Evolutionary conservation across 2,329 filamentous ascomycete species (phyloP), one percentile per base, ranked within the genome.

Genomic region (Neurospora sp.): DNA sequence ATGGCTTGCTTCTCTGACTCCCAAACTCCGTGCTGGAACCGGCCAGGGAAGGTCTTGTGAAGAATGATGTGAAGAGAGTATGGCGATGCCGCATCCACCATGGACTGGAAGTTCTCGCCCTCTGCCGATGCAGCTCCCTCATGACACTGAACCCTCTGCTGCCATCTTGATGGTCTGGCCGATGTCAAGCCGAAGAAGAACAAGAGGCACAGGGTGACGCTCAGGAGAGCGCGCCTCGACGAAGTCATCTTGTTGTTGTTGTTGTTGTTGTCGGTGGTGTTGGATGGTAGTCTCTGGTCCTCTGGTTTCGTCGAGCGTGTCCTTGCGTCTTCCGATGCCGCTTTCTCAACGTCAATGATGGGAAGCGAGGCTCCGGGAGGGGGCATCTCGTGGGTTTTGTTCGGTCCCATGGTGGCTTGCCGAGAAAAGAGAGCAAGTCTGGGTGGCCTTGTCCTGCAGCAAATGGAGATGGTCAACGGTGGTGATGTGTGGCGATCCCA

Each of bases 1-100:
- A 91, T 83, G 36, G 89, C 89, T 11, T 84, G 82, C 73, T 83
- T 84, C 75, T 91, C 89, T 72, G 88, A 87, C 72, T 86, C 84
- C 78, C 89, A 91, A 69, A 92, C 84, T 70, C 90, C 90, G 76
- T 91, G 86, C 77, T 88, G 85, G 80, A 89, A 92, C 76, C 87
- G 86, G 66, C 85, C 83, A 66, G 87, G 85, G 69, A 89, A 82
- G 75, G 89, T 85, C 72, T 84, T 82, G 78, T 91, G 88, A 39
- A 93, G 83, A 68, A 91, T 86, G 66, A 86, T 85, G 78, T 92
- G 89, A 69, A 94, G 81, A 57, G 86, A 84, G 67, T 87, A 83
- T 69, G 85, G 84, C 28, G 89, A 86, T 69, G 89, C 80, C 33
- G 83, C 82, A 71, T 85, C 82, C 69, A 90, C 80, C 69, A 89